These are phyloP conservation scores for Populus tremula DNA, from an alignment of 345 rosid species.

Conservation along the genomic window DNA sequence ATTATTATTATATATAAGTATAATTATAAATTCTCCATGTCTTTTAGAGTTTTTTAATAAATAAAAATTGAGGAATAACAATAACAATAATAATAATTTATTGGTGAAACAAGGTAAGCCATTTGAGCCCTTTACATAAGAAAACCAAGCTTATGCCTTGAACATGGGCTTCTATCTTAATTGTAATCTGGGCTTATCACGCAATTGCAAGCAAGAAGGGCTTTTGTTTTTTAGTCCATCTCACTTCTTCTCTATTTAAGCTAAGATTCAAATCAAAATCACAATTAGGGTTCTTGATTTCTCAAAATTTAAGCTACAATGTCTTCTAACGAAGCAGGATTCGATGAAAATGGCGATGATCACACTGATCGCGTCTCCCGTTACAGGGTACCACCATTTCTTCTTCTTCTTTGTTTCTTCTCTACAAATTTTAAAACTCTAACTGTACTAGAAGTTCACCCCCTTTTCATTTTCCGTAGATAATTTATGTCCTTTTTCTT, in stretches of 20 bases:
- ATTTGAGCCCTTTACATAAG: neutral
- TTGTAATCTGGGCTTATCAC: neutral
- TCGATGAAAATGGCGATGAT: neutral
- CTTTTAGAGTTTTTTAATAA: too few relatives aligned
- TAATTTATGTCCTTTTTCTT: neutral
- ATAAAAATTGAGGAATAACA: too few relatives aligned
- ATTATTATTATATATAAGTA: too few relatives aligned
- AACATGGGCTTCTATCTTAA: neutral
- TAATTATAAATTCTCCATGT: too few relatives aligned
- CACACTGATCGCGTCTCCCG: neutral
- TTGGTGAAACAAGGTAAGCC: neutral
- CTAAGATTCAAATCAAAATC: neutral
- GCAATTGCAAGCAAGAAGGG: neutral
- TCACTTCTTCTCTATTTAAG: neutral
- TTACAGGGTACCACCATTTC: neutral
- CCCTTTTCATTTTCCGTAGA: neutral
- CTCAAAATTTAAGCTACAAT: neutral
- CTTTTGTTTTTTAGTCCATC: neutral
- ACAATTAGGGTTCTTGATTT: neutral
- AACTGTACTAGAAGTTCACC: neutral
- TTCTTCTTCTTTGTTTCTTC: neutral
- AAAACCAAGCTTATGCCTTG: neutral
- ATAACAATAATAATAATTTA: too few relatives aligned
- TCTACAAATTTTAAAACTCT: neutral
- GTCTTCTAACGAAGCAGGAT: neutral